Evolutionary conservation across 2,329 filamentous ascomycete genomes (phyloP).

Genomic region (Thelonectria blattea): DNA sequence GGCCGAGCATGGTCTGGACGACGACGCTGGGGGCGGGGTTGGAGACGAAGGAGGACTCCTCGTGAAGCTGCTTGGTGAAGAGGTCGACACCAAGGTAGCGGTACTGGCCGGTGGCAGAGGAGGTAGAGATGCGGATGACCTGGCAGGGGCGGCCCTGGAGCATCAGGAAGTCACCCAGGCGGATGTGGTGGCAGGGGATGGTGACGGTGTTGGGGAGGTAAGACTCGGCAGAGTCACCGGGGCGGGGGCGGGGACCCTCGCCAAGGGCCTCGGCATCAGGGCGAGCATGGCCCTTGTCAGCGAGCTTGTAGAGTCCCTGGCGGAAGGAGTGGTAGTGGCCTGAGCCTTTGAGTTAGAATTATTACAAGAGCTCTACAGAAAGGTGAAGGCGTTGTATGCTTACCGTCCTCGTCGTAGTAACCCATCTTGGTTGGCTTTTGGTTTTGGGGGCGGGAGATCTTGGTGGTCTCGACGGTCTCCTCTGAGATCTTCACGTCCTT

Average conservation of each 20-base stretch:
- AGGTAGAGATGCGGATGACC: slow-evolving; percentile 99
- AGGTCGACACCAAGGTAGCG: slow-evolving; percentile 99
- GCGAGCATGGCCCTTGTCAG: slow-evolving; percentile 59
- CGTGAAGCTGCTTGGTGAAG: slow-evolving; percentile 99
- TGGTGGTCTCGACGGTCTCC: slow-evolving; percentile 68
- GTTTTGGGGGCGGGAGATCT: slow-evolving; percentile 48
- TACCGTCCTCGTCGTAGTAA: slow-evolving; percentile 69
- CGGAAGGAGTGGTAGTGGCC: slow-evolving; percentile 67
- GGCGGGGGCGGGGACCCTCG: slow-evolving; percentile 39
- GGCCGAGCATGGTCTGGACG: slow-evolving; percentile 99
- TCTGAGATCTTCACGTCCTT: slow-evolving; percentile 66
- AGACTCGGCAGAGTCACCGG: slow-evolving; percentile 40
- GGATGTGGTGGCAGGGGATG: slow-evolving; percentile 99
- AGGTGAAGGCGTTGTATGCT: slow-evolving; percentile 34
- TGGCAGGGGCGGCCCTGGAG: slow-evolving; percentile 99
- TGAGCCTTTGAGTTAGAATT: slow-evolving; percentile 39
- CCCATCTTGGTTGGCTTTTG: slow-evolving; percentile 63
- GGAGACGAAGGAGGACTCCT: slow-evolving; percentile 97
- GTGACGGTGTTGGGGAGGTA: slow-evolving; percentile 82
- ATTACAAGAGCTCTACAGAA: not conserved
- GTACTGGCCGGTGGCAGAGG: slow-evolving; percentile 97
- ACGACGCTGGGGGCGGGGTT: slow-evolving; percentile 96
- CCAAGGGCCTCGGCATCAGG: slow-evolving; percentile 53
- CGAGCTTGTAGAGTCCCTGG: slow-evolving; percentile 61
- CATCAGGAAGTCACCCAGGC: slow-evolving; percentile 97